Base-by-base conservation (phyloP, 495 filamentous ascomycete genomes). In the Trichoderma parareesei region DNA sequence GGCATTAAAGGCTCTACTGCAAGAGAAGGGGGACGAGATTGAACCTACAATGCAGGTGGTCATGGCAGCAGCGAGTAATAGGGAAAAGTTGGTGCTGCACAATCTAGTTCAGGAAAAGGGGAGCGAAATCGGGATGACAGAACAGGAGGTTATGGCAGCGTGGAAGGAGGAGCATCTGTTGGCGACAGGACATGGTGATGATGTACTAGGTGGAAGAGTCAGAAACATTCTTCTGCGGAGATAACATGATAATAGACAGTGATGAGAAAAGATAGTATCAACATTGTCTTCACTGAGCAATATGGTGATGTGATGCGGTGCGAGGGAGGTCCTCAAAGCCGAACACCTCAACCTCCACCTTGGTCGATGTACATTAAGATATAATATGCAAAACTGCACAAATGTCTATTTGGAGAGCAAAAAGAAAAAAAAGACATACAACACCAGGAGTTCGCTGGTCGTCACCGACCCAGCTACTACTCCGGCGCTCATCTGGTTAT, bases 391-490 rank as follows among this genome's bases (percentile, higher is more conserved):
- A 27, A 27, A 27, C 27, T 27, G 27, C 27, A 27, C 27, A 27
- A 27, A 27, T 27, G 27, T 27, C 27, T 27, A 27, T 27, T 27
- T 27, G 27, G 5, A 20, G 9, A 53, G 9, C 8, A 9, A 62
- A 48, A 69, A 55, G 35, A 53, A 67, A 66, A 71, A 68, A 65
- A 68, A 65, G 71, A 76, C 72, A 74, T 78, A 77, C 75, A 77
- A 74, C 76, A 78, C 75, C 72, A 68, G 69, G 75, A 71, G 76
- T 77, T 77, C 75, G 60, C 69, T 71, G 66, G 67, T 73, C 65
- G 72, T 74, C 67, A 74, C 70, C 75, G 71, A 78, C 76, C 75
- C 74, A 75, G 76, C 73, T 80, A 78, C 78, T 79, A 69, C 67
- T 75, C 71, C 64, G 67, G 72, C 72, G 60, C 69, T 72, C 65